Percentiles rank a stretch among this genome's conserved stretches.
phyloP scores from a whole-genome alignment of 164 flowering plant genomes.

The Stephania cephalantha region DNA sequence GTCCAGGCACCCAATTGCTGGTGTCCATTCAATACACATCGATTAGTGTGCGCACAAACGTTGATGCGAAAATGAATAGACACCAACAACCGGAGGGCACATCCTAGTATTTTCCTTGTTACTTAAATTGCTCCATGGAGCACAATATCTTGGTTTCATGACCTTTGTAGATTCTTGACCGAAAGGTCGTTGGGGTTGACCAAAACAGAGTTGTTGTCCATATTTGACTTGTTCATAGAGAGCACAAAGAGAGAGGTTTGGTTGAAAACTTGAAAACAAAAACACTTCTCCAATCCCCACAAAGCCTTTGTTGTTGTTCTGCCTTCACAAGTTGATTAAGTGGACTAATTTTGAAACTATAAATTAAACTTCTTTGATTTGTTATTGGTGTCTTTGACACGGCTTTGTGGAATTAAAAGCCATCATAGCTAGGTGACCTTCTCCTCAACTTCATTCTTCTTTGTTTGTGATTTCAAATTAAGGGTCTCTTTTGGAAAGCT shows the following conservation, averaged over 20 bases:
- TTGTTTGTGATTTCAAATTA: no score
- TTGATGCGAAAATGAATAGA: no score
- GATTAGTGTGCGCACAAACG: no score
- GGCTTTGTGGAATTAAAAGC: neutral
- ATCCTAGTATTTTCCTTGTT: no score
- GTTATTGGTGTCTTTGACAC: conserved; percentile 12
- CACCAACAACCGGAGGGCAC: no score
- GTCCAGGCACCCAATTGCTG: no score
- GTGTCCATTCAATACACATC: no score
- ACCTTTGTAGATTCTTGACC: neutral
- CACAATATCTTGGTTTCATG: no score
- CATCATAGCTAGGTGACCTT: neutral
- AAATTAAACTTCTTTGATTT: neutral
- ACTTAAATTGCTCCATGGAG: no score
- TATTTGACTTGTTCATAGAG: neutral
- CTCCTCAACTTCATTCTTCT: neutral
- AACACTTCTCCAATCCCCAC: conserved; percentile 1
- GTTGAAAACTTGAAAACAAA: neutral
- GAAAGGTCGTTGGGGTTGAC: conserved; percentile 1
- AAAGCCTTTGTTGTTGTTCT: neutral
- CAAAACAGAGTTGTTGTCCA: neutral
- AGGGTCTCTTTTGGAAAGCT: no score
- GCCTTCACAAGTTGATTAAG: neutral
- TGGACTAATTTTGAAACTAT: neutral
- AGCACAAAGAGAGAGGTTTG: neutral